Evolutionary conservation across 345 rosid genomes (phyloP), one percentile per base, ranked within the genome.

Genomic region (Hibiscus syriacus): DNA sequence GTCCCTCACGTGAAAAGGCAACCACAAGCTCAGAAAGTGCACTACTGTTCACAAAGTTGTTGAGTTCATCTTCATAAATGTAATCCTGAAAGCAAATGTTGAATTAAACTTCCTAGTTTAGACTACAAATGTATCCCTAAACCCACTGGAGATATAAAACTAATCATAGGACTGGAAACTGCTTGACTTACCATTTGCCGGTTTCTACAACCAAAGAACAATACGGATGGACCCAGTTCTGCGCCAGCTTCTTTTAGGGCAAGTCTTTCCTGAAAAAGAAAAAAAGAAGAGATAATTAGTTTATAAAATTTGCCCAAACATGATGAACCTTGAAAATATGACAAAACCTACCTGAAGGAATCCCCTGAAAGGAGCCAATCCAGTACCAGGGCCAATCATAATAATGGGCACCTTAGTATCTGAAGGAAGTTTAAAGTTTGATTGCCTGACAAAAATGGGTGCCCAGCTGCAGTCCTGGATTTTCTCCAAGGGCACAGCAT

Each of bases 281-380:
- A 55, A 59, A 19, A 70, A 11, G n/a, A 19, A 54, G 11, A 52
- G 32, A 53, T 19, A 29, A 49, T 73, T 25, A 66, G 65, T 22
- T 66, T 43, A 19, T 8, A 49, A 36, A 19, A 41, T 39, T 38
- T 26, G 11, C 23, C 26, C 12, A 13, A 49, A 61, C 19, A 39
- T 5, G 3, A 68, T 5, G 32, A 12, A 30, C 25, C 26, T 23
- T 0, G 34, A 57, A 59, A 63, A 56, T 55, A 29, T 53, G 17
- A 14, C 32, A 48, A 19, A 39, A 45, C n/a, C 34, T 57, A 88
- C 94, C 89, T 88, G 99, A 72, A 92, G 88, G 81, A 95, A 95
- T 53, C 98, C 99, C 79, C 99, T 84, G 79, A 95, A 95, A 56
- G 98, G 99, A 80, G 99, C 98, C 74, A 90, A 81, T 30, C 99